These are phyloP conservation scores for Talaromyces rugulosus DNA, from an alignment of 2,329 filamentous ascomycete genomes.

Conservation along the genomic window DNA sequence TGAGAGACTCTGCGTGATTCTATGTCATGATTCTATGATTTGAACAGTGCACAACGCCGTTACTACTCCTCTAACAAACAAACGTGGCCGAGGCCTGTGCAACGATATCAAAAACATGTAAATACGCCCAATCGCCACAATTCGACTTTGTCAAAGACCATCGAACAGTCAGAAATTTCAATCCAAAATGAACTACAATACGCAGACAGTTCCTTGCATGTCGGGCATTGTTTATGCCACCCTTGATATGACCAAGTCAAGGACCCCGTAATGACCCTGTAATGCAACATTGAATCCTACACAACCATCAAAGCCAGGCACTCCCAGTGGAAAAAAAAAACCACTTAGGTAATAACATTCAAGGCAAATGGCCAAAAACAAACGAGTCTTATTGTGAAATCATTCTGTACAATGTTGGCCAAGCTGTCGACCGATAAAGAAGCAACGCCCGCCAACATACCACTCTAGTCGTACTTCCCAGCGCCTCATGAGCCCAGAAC, in stretches of 20 bases:
- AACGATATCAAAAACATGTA: background rate
- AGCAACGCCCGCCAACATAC: background rate
- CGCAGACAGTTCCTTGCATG: background rate
- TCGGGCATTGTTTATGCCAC: background rate
- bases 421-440: constrained; percentile 7
- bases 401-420: constrained; percentile 14
- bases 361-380: background rate
- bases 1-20: background rate
- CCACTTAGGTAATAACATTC: background rate
- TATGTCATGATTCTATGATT: background rate
- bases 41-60: too few species aligned
- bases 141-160: background rate
- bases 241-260: background rate
- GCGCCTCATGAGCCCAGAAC: constrained; percentile 31
- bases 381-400: constrained; percentile 9
- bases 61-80: background rate
- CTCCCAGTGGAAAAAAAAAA: background rate
- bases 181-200: background rate
- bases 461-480: background rate
- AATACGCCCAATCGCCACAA: background rate
- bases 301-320: background rate
- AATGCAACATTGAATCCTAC: background rate
- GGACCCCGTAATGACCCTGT: background rate
- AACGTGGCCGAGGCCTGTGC: background rate
- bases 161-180: background rate